phyloP scores from a whole-genome alignment of 192 early-diverging fungal genomes.

The Mortierella alpina region DNA sequence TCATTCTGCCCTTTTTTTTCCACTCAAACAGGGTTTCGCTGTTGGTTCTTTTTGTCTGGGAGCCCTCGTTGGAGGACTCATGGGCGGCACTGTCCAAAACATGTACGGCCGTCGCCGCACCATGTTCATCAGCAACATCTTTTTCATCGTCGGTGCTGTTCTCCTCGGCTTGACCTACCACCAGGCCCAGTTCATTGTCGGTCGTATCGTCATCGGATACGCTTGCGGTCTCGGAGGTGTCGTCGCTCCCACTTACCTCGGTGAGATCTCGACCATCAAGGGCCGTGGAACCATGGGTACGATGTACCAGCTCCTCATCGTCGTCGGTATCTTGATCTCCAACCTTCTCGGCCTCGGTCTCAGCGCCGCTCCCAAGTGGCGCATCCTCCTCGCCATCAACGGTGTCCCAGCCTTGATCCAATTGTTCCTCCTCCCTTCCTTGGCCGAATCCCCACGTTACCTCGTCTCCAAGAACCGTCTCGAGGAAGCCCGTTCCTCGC shows the following conservation, averaged over 20 bases:
- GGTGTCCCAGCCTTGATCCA: constrained; percentile 71
- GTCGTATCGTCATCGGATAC: constrained; percentile 79
- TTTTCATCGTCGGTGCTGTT: constrained; percentile 73
- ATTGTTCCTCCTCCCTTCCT: constrained; percentile 67
- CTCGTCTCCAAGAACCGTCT: constrained; percentile 72
- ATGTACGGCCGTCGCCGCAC: constrained; percentile 64
- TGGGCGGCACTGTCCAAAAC: constrained; percentile 63
- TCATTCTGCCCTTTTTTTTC: background rate
- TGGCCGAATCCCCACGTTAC: constrained; percentile 83
- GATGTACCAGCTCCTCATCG: constrained; percentile 80
- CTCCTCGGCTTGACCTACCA: constrained; percentile 71
- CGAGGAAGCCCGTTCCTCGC: constrained; percentile 65
- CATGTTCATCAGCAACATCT: constrained; percentile 75
- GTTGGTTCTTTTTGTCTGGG: constrained; percentile 63
- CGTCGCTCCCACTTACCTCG: constrained; percentile 74
- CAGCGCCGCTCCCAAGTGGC: constrained; percentile 73
- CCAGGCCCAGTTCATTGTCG: constrained; percentile 73
- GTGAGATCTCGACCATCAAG: constrained; percentile 80
- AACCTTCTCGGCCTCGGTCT: constrained; percentile 73
- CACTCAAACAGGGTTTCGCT: constrained; percentile 52
- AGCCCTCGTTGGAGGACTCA: constrained; percentile 67
- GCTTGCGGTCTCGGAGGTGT: constrained; percentile 75
- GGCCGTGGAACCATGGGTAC: constrained; percentile 78
- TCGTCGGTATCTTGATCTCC: constrained; percentile 81
- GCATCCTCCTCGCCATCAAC: constrained; percentile 73